Conservation (phyloP, 2,329 filamentous ascomycete species). For the Apiospora kogelbergensis region DNA sequence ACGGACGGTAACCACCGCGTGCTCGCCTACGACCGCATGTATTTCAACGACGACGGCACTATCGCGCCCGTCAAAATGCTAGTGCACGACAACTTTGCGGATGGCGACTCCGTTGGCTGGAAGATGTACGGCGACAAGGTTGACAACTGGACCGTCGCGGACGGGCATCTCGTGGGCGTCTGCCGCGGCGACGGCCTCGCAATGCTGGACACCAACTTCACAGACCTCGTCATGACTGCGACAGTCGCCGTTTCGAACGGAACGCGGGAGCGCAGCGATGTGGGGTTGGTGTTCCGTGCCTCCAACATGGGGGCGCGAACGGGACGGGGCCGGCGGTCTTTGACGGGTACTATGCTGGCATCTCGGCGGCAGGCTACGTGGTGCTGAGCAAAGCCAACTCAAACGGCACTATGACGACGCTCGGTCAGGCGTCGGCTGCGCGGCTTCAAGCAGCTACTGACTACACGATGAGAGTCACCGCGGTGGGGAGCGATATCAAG, state of each 20-base stretch:
- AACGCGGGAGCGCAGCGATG: conserved; percentile 13
- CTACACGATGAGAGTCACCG: conserved; percentile 26
- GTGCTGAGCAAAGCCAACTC: not conserved
- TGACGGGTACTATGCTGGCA: conserved; percentile 14
- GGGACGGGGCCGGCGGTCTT: conserved; percentile 24
- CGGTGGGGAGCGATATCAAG: conserved; percentile 23
- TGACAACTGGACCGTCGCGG: conserved; percentile 18
- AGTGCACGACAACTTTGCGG: conserved; percentile 42
- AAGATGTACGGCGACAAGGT: conserved; percentile 25
- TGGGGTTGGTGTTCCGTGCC: conserved; percentile 38
- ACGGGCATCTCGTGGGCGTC: not conserved
- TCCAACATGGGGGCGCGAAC: conserved; percentile 7
- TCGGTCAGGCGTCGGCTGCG: conserved; percentile 10
- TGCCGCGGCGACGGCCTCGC: not conserved
- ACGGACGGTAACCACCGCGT: conserved; percentile 45
- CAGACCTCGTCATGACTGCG: conserved; percentile 19
- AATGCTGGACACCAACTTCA: conserved; percentile 10
- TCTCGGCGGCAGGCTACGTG: conserved; percentile 14
- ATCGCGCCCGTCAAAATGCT: conserved; percentile 45
- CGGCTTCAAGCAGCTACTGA: conserved; percentile 15
- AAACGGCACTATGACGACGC: not conserved
- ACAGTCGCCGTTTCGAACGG: conserved; percentile 22
- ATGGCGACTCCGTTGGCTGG: conserved; percentile 40
- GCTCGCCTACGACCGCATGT: conserved; percentile 47
- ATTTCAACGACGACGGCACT: conserved; percentile 36